These are phyloP conservation scores for Neonectria ditissima DNA, from an alignment of 2,329 filamentous ascomycete genomes.

Conservation along the genomic window DNA sequence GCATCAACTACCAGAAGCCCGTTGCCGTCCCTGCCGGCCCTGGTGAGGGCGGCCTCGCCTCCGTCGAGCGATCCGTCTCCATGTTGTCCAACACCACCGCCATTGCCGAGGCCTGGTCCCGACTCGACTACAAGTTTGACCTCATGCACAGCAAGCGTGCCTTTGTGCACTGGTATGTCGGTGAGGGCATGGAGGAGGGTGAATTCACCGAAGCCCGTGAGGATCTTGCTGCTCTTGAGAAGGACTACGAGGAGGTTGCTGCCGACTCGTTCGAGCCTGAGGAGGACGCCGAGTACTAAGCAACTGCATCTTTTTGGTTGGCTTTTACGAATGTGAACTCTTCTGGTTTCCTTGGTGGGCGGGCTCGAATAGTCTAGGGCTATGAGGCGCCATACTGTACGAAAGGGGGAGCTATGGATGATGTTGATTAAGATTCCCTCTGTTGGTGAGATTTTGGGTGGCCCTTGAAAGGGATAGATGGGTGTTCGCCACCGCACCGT, in stretches of 20 bases:
- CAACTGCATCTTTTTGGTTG: slow-evolving; percentile 12
- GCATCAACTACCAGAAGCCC: slow-evolving; percentile 80
- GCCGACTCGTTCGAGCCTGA: slow-evolving; percentile 75
- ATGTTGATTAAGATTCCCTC: slow-evolving; percentile 47
- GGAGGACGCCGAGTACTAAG: slow-evolving; percentile 83
- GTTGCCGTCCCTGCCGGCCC: slow-evolving; percentile 66
- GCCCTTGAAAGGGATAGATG: slow-evolving; percentile 37
- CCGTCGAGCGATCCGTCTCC: slow-evolving; percentile 72
- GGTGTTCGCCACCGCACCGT: slow-evolving; percentile 38
- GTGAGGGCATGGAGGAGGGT: slow-evolving; percentile 92
- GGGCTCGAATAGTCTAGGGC: slow-evolving; percentile 31
- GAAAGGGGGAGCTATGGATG: slow-evolving; percentile 37
- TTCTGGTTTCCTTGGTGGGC: slow-evolving; percentile 38
- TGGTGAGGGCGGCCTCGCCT: slow-evolving; percentile 68
- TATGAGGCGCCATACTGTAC: slow-evolving; percentile 33
- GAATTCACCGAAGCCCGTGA: slow-evolving; percentile 90
- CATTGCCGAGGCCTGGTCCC: slow-evolving; percentile 79
- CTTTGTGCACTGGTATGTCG: slow-evolving; percentile 84
- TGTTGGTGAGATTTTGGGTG: slow-evolving; percentile 39
- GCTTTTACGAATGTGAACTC: slow-evolving; percentile 31
- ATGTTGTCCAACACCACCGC: slow-evolving; percentile 83
- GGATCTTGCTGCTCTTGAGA: slow-evolving; percentile 86
- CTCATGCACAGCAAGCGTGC: slow-evolving; percentile 84
- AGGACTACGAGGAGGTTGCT: slow-evolving; percentile 88
- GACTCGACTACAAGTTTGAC: slow-evolving; percentile 80